Conservation (phyloP, 441 rosid genomes). For the Bruguiera hainesii region DNA sequence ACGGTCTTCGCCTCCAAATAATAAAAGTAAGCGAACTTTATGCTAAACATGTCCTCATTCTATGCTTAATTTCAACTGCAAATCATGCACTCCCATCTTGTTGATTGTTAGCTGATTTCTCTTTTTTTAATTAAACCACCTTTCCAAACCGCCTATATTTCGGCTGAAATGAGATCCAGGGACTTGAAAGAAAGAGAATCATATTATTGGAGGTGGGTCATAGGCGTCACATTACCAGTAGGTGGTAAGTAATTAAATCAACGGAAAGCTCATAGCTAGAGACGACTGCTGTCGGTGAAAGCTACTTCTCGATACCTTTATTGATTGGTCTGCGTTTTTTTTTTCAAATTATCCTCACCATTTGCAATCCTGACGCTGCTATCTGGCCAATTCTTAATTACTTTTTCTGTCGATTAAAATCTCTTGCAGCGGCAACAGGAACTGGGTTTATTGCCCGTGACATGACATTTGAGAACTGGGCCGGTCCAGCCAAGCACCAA, state of each 20-base stretch:
- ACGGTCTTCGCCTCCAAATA: too few species aligned
- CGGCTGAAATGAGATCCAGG: too few species aligned
- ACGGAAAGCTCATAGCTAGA: not conserved
- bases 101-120: not conserved
- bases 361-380: too few species aligned
- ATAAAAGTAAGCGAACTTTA: too few species aligned
- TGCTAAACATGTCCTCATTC: not conserved
- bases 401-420: not conserved
- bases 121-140: not conserved
- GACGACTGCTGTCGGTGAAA: not conserved
- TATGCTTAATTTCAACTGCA: not conserved
- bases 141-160: not conserved
- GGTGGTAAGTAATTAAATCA: too few species aligned
- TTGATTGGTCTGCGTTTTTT: too few species aligned
- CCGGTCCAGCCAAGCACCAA: conserved; percentile 88
- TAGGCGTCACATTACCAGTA: not conserved
- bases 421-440: conserved; percentile 71
- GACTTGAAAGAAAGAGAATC: conserved; percentile 6
- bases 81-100: not conserved
- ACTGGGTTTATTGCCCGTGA: conserved; percentile 82
- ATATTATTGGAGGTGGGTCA: conserved; percentile 25
- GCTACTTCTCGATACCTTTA: not conserved
- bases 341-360: too few species aligned
- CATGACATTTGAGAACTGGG: conserved; percentile 82
- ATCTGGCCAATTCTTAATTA: not conserved